Conservation (phyloP, 495 filamentous ascomycete species). For the Penicillium parvum region DNA sequence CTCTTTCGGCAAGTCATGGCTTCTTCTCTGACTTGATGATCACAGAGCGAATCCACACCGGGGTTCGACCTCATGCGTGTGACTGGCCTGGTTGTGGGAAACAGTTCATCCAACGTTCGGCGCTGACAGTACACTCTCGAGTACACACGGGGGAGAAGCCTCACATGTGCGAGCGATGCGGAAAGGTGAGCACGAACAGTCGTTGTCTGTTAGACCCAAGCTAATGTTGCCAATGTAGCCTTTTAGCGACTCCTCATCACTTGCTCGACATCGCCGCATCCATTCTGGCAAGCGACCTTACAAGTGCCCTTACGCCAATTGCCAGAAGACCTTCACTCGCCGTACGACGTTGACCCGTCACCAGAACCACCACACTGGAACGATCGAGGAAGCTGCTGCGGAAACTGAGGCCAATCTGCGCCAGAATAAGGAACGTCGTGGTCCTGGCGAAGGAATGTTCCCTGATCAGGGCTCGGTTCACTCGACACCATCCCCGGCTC, state of each 20-base stretch:
- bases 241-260: constrained; percentile 96
- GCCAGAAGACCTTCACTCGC: constrained; percentile 97
- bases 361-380: constrained; percentile 93
- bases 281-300: constrained; percentile 96
- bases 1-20: constrained; percentile 6
- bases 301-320: constrained; percentile 95
- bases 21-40: constrained; percentile 16
- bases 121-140: constrained; percentile 88
- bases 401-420: constrained; percentile 79
- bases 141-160: constrained; percentile 98
- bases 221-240: constrained; percentile 52
- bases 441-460: constrained; percentile 72
- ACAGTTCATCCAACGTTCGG: constrained; percentile 97
- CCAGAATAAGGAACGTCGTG: constrained; percentile 52
- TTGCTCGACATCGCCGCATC: constrained; percentile 89
- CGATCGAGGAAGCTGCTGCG: constrained; percentile 86
- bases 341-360: constrained; percentile 93
- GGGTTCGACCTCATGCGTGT: constrained; percentile 87
- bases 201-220: not conserved
- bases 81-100: constrained; percentile 87
- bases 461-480: constrained; percentile 79
- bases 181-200: constrained; percentile 62
- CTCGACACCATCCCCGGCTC: constrained; percentile 82
- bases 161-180: constrained; percentile 94
- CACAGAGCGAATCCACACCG: constrained; percentile 91